Conservation (phyloP, 768 basidiomycete species). For the Rhizopogon sp. region DNA sequence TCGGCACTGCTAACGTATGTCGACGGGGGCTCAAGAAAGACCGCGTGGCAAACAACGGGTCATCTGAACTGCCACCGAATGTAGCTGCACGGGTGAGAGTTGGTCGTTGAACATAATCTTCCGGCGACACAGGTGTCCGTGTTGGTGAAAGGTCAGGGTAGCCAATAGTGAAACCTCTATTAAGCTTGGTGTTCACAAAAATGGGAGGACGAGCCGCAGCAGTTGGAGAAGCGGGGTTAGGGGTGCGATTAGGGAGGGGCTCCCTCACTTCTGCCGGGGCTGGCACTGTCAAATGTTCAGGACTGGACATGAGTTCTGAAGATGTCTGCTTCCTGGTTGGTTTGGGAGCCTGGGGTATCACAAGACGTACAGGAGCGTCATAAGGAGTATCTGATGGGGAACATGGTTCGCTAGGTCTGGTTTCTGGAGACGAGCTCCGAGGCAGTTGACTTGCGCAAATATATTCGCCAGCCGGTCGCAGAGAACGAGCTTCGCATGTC, state of each 20-base stretch:
- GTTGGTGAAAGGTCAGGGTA: background rate
- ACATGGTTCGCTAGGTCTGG: background rate
- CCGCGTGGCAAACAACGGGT: background rate
- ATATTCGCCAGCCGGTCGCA: background rate
- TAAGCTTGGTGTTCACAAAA: background rate
- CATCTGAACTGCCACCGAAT: slow-evolving; percentile 8
- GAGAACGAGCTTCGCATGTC: background rate
- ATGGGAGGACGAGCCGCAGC: background rate
- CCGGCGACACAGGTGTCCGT: slow-evolving; percentile 2
- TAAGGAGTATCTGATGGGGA: slow-evolving; percentile 4
- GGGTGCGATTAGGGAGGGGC: background rate
- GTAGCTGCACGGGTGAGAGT: slow-evolving; percentile 6
- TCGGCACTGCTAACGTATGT: slow-evolving; percentile 7
- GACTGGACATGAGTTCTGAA: background rate
- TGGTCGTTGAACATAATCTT: background rate
- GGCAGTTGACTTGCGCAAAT: background rate
- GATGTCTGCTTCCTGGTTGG: slow-evolving; percentile 2
- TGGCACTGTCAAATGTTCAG: background rate
- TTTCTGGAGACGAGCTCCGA: background rate
- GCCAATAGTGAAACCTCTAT: background rate
- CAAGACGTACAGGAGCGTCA: background rate
- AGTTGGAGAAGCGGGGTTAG: background rate
- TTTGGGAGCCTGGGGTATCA: background rate
- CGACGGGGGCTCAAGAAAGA: slow-evolving; percentile 3
- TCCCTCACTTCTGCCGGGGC: background rate